Evolutionary conservation across 2,329 filamentous ascomycete genomes (phyloP), one percentile per base, ranked within the genome.

Genomic region (Aspergillus puulaauensis): DNA sequence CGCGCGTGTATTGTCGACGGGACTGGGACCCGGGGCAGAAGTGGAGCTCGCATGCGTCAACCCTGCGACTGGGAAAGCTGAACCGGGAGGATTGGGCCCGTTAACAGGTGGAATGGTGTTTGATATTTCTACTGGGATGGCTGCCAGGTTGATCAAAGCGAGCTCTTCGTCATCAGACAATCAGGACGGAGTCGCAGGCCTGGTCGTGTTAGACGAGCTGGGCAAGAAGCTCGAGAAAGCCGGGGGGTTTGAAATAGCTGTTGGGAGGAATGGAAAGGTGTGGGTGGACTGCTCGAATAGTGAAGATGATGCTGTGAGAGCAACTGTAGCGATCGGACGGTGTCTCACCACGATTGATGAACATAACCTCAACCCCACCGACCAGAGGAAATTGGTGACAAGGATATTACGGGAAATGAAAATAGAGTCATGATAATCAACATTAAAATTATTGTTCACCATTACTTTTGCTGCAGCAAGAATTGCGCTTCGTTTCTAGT

Each of bases 31-130:
- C 63, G 89, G 93, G 74, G 91, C 93, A 78, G 91, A 97, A 69
- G 84, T 91, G 1, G 95, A 98, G 77, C 80, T 99, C 45, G 91
- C 96, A 68, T 98, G 95, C 73, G 88, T 96, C 45, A 91, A 92
- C 61, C 83, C 90, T 0, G 83, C 88, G 1, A 97, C 93, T 0
- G 93, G 93, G 24, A 96, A 96, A 69, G 83, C 89, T 2, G 93
- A 97, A 66, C 83, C 89, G 0, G 93, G 96, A 47, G 93, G 93
- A 0, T 80, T 98, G 15, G 95, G 95, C 0, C 90, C 90, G 6
- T 76, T 99, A 52, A 86, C 82, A 3, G 91, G 89, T 8, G 95
- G 95, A 12, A 97, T 96, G 89, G 76, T 96, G 24, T 97, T 93
- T 69, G 80, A 86, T 61, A 81, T 98, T 33, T 93, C 90, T 6